Percentiles rank a stretch among this genome's conserved stretches.
Evolutionary conservation across 2,329 filamentous ascomycete species (phyloP).

Genomic region (Didymella arachidicola): DNA sequence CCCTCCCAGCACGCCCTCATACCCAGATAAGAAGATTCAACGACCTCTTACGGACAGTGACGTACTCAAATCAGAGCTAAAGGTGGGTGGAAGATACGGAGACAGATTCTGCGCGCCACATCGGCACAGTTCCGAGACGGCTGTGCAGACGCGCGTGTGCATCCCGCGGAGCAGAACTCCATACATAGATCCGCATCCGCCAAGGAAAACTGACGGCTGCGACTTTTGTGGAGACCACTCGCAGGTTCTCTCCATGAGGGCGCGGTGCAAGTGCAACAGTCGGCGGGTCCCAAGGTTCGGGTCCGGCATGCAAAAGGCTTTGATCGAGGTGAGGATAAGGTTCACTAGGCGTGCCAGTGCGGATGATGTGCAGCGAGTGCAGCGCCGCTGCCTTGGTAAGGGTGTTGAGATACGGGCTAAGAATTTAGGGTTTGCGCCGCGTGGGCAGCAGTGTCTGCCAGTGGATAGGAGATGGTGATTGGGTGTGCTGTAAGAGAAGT

Average conservation of each 20-base stretch:
- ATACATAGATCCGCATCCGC: background rate
- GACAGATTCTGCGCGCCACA: background rate
- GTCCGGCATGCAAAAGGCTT: conserved; percentile 3
- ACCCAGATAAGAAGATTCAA: background rate
- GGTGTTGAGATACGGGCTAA: conserved; percentile 1
- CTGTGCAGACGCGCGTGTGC: background rate
- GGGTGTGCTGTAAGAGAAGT: background rate
- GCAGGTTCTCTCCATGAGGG: background rate
- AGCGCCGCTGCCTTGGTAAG: conserved; percentile 12
- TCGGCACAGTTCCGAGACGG: conserved; percentile 7
- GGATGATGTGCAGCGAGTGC: conserved; percentile 19
- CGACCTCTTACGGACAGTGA: background rate
- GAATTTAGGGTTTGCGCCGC: conserved; percentile 16
- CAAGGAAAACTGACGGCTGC: background rate
- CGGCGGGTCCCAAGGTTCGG: conserved; percentile 7
- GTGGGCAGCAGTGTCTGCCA: background rate
- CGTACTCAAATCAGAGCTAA: background rate
- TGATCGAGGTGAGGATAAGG: conserved; percentile 21
- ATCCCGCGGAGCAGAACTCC: background rate
- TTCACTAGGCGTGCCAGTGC: conserved; percentile 14
- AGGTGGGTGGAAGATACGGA: background rate
- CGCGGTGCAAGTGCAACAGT: background rate
- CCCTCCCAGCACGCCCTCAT: background rate
- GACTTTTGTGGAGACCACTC: background rate
- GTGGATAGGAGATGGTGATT: conserved; percentile 2